Evolutionary conservation across 1,139 yeast genomes (phyloP), one percentile per base, ranked within the genome.

Genomic region (Candida glucosophila): DNA sequence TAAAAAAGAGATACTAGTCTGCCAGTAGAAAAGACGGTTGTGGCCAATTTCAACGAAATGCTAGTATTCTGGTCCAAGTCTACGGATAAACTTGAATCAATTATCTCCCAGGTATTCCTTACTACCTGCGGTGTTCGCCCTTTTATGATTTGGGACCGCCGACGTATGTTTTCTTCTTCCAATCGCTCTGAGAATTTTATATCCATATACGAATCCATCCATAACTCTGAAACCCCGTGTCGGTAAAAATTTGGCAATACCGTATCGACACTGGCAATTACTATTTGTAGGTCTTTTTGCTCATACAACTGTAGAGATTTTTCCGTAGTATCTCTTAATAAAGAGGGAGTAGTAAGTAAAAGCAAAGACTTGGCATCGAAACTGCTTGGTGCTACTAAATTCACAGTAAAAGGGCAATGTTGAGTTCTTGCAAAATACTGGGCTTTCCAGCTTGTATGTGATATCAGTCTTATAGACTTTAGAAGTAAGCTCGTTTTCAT

Each of bases 201-300:
- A 1, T 32, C 31, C 9, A 65, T 35, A 4, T 34, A 34, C 5
- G 50, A 42, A 22, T 58, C 59, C 17, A 59, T 37, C 76, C 77
- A 72, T 24, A 70, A 36, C 40, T 67, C 71, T 5, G 70, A 53
- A 5, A 67, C 43, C 0, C 73, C 76, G 33, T 59, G 49, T 22
- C 68, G 42, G 7, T 44, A 43, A 1, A 62, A 57, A 23, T 49
- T 43, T 12, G 61, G 64, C 5, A 39, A 45, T 9, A 67, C 52
- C 2, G 71, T 52, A 34, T 71, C 76, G 4, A 67, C 55, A 6
- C 74, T 71, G 0, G 70, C 73, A 8, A 64, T 68, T 5, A 66
- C 43, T 0, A 67, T 52, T 36, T 67, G 71, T n/a, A 67, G 25
- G 5, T 49, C 38, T 8, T 43, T 29, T 12, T 34, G 20, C 23